Evolutionary conservation across 257 asterid species (phyloP).

Genomic region (Sherardia arvensis): DNA sequence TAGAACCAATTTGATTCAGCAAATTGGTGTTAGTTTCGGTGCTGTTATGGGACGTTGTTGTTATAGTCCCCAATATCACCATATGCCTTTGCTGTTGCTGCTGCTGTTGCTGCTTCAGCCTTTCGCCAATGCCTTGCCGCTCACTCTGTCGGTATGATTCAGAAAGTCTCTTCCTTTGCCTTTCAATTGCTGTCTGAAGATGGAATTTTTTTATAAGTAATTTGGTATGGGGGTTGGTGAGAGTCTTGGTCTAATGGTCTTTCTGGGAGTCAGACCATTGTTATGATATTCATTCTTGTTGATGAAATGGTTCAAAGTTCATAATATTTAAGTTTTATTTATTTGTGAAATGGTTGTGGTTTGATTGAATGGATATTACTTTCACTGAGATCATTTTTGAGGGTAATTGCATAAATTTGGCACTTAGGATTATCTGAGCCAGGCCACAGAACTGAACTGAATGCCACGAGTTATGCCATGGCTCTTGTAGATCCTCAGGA

Average conservation of each 20-base stretch:
- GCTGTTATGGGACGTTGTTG: slow-evolving; percentile 31
- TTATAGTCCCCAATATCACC: slow-evolving; percentile 23
- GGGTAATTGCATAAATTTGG: background rate
- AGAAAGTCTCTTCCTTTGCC: background rate
- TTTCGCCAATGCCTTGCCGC: slow-evolving; percentile 60
- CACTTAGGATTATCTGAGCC: slow-evolving; percentile 6
- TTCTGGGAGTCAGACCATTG: background rate
- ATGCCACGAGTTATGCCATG: background rate
- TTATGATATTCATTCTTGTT: background rate
- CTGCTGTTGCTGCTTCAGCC: slow-evolving; percentile 58
- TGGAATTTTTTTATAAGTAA: slow-evolving; percentile 12
- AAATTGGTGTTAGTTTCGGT: background rate
- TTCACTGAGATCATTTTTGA: background rate
- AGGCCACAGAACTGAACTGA: background rate
- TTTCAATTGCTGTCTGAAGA: background rate
- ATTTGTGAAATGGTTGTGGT: background rate
- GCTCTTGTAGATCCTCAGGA: background rate
- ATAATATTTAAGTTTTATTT: background rate
- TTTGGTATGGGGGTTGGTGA: background rate
- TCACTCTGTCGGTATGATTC: slow-evolving; percentile 49
- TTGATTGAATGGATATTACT: background rate
- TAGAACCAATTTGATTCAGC: slow-evolving; percentile 3
- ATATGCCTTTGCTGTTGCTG: slow-evolving; percentile 64
- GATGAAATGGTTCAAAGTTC: background rate
- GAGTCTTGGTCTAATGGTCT: background rate